Percentiles rank a stretch among this genome's conserved stretches.
Conservation (phyloP, 257 asterid genomes). For the Nicotiana otophora region DNA sequence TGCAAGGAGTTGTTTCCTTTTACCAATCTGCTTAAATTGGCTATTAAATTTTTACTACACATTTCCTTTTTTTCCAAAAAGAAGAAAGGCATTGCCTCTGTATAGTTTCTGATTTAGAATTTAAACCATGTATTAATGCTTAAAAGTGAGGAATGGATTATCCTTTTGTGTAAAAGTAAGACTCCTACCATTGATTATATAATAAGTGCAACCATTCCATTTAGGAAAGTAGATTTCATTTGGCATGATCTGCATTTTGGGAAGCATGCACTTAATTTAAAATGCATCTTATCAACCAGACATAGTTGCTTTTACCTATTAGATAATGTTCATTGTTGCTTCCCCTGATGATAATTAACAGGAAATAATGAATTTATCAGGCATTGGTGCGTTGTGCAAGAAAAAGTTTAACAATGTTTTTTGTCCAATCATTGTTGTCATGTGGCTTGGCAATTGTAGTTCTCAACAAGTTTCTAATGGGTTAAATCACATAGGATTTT, state of each 20-base stretch:
- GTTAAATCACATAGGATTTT: neutral
- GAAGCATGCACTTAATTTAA: neutral
- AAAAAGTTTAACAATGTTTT: neutral
- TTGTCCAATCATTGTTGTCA: neutral
- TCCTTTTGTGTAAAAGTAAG: neutral
- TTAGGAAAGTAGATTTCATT: conserved; percentile 4
- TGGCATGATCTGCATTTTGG: conserved; percentile 3
- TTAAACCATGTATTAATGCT: neutral
- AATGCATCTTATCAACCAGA: neutral
- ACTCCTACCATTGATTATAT: neutral
- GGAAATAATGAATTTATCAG: neutral
- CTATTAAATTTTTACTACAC: neutral
- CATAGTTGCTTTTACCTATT: neutral
- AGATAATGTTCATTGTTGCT: neutral
- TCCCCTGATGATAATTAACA: neutral
- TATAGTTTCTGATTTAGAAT: neutral
- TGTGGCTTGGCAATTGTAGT: neutral
- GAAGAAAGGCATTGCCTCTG: neutral
- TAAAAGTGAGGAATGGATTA: neutral
- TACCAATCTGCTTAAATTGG: neutral
- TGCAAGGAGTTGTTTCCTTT: neutral
- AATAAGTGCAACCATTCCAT: neutral
- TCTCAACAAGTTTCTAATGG: neutral
- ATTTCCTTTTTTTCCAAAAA: neutral
- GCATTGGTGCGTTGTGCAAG: neutral